phyloP scores from a whole-genome alignment of 768 basidiomycete genomes.

The Leccinum uliginosum region DNA sequence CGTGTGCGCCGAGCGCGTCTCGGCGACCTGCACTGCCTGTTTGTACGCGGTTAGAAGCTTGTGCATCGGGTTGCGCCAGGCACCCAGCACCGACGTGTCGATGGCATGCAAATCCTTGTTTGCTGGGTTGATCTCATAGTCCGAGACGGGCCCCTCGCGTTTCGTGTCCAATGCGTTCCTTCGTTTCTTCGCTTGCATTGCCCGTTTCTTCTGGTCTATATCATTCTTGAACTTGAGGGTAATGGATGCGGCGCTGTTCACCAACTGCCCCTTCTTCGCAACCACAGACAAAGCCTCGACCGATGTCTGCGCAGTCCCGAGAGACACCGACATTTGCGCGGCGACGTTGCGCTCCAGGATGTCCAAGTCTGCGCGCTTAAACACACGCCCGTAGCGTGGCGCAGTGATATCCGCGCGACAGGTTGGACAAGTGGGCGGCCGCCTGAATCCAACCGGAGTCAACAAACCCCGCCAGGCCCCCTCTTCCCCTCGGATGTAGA shows the following conservation, averaged over 20 bases:
- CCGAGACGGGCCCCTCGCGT: slow-evolving; percentile 21
- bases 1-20: slow-evolving; percentile 50
- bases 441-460: slow-evolving; percentile 36
- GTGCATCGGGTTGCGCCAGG: slow-evolving; percentile 39
- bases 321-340: slow-evolving; percentile 42
- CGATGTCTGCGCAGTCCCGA: slow-evolving; percentile 28
- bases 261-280: slow-evolving; percentile 15
- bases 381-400: slow-evolving; percentile 56
- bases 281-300: slow-evolving; percentile 29
- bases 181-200: slow-evolving; percentile 9
- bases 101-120: slow-evolving; percentile 28
- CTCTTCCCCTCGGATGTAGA: slow-evolving; percentile 37
- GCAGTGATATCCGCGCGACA: slow-evolving; percentile 56
- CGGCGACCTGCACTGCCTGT: slow-evolving; percentile 36
- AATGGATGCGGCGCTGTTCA: slow-evolving; percentile 8
- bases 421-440: slow-evolving; percentile 55
- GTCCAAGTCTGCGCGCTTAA: slow-evolving; percentile 61
- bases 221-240: slow-evolving; percentile 14
- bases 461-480: slow-evolving; percentile 43
- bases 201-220: neutral
- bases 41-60: slow-evolving; percentile 38
- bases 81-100: slow-evolving; percentile 25
- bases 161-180: slow-evolving; percentile 11
- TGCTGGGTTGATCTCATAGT: slow-evolving; percentile 26
- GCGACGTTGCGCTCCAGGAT: slow-evolving; percentile 63